Evolutionary conservation across 352 stramenopile species (phyloP).

Genomic region (Poterioochromonas sp.): DNA sequence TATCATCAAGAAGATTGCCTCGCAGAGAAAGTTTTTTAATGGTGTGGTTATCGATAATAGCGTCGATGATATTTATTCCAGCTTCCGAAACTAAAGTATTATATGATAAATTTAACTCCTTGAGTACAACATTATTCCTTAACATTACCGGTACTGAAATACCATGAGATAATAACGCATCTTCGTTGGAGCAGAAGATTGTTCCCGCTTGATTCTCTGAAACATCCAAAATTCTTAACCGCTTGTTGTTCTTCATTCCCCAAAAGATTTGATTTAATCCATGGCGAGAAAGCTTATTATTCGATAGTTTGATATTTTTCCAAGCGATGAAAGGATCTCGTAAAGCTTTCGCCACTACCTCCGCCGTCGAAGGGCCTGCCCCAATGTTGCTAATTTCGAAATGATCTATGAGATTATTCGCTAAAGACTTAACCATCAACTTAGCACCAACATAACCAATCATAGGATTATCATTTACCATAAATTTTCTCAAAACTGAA

Average conservation of each 20-base stretch:
- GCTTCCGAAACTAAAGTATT: neutral
- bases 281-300: slow-evolving; percentile 3
- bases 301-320: neutral
- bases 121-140: neutral
- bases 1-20: slow-evolving; percentile 17
- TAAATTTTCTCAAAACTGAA: neutral
- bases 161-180: neutral
- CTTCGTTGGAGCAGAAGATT: neutral
- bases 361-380: neutral
- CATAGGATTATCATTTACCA: slow-evolving; percentile 23
- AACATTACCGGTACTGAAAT: neutral
- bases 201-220: neutral
- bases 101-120: slow-evolving; percentile 11
- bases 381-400: slow-evolving; percentile 12
- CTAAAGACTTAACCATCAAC: neutral
- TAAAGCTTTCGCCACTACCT: neutral
- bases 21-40: slow-evolving; percentile 2
- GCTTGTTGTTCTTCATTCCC: neutral
- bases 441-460: neutral
- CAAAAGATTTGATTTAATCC: slow-evolving; percentile 31
- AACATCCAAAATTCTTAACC: neutral
- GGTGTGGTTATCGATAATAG: slow-evolving; percentile 4
- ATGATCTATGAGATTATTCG: neutral
- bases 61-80: slow-evolving; percentile 3
- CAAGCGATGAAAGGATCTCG: neutral